These are phyloP conservation scores for Penicillium coffeae DNA, from an alignment of 495 filamentous ascomycete species.

Conservation along the genomic window DNA sequence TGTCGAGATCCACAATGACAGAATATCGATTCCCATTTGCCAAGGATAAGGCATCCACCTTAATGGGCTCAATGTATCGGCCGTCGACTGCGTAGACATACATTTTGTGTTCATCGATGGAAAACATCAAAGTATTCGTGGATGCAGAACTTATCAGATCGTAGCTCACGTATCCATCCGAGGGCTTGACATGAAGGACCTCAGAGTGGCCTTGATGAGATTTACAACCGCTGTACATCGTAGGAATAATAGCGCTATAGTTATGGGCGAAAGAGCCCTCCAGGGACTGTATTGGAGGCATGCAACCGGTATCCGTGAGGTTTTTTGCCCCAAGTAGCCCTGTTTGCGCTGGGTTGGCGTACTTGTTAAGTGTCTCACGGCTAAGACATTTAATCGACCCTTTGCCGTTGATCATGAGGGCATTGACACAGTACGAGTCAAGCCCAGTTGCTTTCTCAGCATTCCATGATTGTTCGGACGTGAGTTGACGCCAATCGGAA, in stretches of 20 bases:
- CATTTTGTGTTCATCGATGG: conserved; percentile 40
- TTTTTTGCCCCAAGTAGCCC: not conserved
- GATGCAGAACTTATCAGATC: conserved; percentile 43
- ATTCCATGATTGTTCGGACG: conserved; percentile 21
- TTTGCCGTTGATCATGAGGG: conserved; percentile 50
- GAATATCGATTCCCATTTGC: conserved; percentile 21
- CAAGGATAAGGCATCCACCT: not conserved
- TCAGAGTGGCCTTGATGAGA: not conserved
- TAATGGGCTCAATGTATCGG: conserved; percentile 28
- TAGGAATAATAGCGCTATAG: not conserved
- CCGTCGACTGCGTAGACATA: conserved; percentile 41
- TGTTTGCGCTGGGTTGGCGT: not conserved
- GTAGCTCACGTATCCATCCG: conserved; percentile 39
- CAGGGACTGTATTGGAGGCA: conserved; percentile 1
- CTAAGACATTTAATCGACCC: conserved; percentile 43
- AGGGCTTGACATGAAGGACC: conserved; percentile 30
- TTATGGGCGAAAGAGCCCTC: not conserved
- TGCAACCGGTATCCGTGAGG: conserved; percentile 33
- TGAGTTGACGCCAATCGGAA: conserved; percentile 49
- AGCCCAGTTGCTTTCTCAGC: not conserved
- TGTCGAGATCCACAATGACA: conserved; percentile 33
- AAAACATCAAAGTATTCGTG: conserved; percentile 17
- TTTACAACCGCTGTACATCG: not conserved
- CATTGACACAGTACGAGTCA: conserved; percentile 32
- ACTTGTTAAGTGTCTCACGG: not conserved